Conservation (phyloP, 164 flowering plant genomes). For the grape (Vitis vinifera) region DNA sequence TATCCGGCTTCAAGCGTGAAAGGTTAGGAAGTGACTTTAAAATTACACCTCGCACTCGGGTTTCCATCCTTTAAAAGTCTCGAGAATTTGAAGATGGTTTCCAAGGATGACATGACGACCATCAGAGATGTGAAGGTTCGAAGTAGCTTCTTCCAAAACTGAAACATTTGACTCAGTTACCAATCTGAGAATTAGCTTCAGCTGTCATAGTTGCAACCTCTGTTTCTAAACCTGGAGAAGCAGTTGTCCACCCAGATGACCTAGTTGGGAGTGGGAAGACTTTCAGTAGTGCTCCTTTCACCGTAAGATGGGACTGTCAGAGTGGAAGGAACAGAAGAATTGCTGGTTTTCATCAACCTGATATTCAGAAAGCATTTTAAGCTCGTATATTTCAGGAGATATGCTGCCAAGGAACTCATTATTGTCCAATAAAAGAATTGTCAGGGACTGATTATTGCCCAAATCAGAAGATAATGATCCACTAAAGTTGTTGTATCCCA, state of each 20-base stretch:
- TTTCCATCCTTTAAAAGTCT: slow-evolving; percentile 24
- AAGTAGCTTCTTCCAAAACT: slow-evolving; percentile 10
- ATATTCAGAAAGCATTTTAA: slow-evolving; percentile 38
- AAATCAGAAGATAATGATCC: slow-evolving; percentile 51
- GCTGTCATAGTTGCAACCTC: slow-evolving; percentile 9
- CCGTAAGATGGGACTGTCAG: too few species aligned
- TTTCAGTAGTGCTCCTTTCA: too few species aligned
- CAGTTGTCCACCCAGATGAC: too few species aligned
- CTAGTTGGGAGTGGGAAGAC: too few species aligned
- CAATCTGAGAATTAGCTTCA: slow-evolving; percentile 17
- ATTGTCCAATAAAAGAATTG: slow-evolving; percentile 47
- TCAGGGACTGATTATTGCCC: slow-evolving; percentile 38
- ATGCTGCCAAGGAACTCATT: slow-evolving; percentile 36
- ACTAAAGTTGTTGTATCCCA: slow-evolving; percentile 61
- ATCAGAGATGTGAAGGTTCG: slow-evolving; percentile 17
- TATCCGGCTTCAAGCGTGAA: too few species aligned
- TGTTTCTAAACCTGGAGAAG: slow-evolving; percentile 6
- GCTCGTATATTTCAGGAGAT: slow-evolving; percentile 32
- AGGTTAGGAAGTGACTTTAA: too few species aligned
- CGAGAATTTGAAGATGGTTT: slow-evolving; percentile 44
- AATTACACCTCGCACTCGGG: too few species aligned
- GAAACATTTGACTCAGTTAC: slow-evolving; percentile 12
- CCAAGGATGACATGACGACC: slow-evolving; percentile 48
- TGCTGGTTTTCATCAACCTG: slow-evolving; percentile 37
- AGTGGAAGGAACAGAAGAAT: too few species aligned